These are phyloP conservation scores for Phtheirospermum japonicum DNA, from an alignment of 257 asterid species.

Conservation along the genomic window DNA sequence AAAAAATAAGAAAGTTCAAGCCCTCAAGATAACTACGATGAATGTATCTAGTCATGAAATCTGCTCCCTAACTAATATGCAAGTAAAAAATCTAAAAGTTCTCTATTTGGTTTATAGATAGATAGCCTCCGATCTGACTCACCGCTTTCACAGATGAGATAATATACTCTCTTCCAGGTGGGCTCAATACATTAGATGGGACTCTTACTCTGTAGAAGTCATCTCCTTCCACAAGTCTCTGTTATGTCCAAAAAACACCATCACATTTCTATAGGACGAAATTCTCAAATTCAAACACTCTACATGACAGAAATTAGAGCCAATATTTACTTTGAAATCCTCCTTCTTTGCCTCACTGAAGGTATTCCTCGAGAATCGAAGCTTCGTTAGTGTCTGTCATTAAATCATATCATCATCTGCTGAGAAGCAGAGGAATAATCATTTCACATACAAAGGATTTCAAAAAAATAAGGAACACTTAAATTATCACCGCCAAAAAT, in stretches of 20 bases:
- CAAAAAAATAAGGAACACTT: too few relatives aligned
- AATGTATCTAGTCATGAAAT: too few relatives aligned
- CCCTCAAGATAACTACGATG: too few relatives aligned
- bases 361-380: slow-evolving; percentile 79
- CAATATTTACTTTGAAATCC: slow-evolving; percentile 56
- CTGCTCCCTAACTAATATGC: too few relatives aligned
- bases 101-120: too few relatives aligned
- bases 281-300: neutral
- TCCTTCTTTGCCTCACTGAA: slow-evolving; percentile 67
- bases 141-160: slow-evolving; percentile 92
- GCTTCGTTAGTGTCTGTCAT: slow-evolving; percentile 87
- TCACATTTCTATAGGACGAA: slow-evolving; percentile 18
- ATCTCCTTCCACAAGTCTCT: slow-evolving; percentile 84
- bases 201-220: slow-evolving; percentile 84
- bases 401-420: too few relatives aligned
- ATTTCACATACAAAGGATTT: too few relatives aligned
- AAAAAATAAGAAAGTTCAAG: too few relatives aligned
- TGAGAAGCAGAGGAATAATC: too few relatives aligned
- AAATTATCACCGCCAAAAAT: too few relatives aligned
- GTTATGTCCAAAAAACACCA: slow-evolving; percentile 30
- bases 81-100: too few relatives aligned
- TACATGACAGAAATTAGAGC: slow-evolving; percentile 6
- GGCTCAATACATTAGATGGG: slow-evolving; percentile 69
- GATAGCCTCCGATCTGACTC: too few relatives aligned
- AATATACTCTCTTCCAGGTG: slow-evolving; percentile 69